Evolutionary conservation across 305 asterid genomes (phyloP).

Genomic region (Fraxinus sp.): DNA sequence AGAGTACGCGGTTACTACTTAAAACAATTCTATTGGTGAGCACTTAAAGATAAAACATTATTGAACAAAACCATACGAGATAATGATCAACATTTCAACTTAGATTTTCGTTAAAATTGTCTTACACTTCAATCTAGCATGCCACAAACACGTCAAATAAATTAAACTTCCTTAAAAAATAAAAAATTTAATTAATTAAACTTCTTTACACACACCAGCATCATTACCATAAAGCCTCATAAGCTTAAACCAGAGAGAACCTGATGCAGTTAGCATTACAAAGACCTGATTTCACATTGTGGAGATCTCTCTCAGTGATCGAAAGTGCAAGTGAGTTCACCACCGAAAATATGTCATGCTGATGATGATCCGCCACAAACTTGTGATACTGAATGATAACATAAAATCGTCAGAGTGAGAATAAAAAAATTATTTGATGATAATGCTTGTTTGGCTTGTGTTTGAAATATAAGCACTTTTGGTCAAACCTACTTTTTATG

Average conservation of each 20-base stretch:
- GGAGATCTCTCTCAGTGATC: slow-evolving; percentile 48
- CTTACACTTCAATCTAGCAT: too few species aligned
- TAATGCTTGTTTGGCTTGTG: neutral
- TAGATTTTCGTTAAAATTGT: too few species aligned
- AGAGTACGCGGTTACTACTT: too few species aligned
- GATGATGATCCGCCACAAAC: slow-evolving; percentile 48
- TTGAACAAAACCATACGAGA: too few species aligned
- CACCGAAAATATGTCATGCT: slow-evolving; percentile 46
- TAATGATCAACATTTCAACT: too few species aligned
- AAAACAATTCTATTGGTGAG: too few species aligned
- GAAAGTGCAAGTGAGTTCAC: slow-evolving; percentile 57
- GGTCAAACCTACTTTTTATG: too few species aligned
- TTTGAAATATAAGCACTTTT: neutral
- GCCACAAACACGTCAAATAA: too few species aligned
- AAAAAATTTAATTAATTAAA: too few species aligned
- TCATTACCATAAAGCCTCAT: slow-evolving; percentile 65
- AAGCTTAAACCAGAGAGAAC: slow-evolving; percentile 53
- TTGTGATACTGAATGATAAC: slow-evolving; percentile 48
- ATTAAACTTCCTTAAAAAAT: too few species aligned
- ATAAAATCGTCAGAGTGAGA: slow-evolving; percentile 4
- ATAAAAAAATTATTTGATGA: neutral
- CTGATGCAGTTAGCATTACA: slow-evolving; percentile 77
- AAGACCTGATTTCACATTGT: slow-evolving; percentile 36
- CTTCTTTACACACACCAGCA: slow-evolving; percentile 55
- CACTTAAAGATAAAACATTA: too few species aligned